Base-by-base conservation (phyloP, 1,284 basidiomycete species). In the Moesziomyces antarcticus region DNA sequence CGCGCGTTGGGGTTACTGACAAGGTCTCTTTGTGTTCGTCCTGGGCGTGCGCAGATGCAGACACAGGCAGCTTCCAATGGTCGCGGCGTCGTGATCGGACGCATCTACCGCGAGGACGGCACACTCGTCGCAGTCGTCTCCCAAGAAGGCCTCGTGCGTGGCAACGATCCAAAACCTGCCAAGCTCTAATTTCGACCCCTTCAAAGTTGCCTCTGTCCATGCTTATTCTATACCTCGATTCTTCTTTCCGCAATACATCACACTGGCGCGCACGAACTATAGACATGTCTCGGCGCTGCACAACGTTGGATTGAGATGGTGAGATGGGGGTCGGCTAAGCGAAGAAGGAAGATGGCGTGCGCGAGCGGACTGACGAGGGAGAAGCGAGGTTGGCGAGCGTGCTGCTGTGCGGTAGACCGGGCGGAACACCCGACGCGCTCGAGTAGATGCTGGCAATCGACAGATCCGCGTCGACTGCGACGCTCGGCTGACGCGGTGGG, bases 11-110 rank as follows among this genome's bases (percentile, higher is more conserved):
- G 30, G 11, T 30, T 8, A 30, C 42, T 27, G 35, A 49, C 35
- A 27, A 9, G 47, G 6, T 30, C 11, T 27, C 5, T 22, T 60
- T 48, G 35, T 16, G 14, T 37, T 37, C 10, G 3, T 16, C 4
- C 7, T 14, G 10, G 10, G 35, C 35, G 14, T 20, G 10, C 25
- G 25, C 58, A 79, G 73, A 77, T 82, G 72, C 81, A 84, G 59
- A 75, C 78, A 8, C 82, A 84, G 62, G 81, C 79, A 2, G 68
- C 70, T 9, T 70, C 62, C 9, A 76, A 81, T 47, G 82, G 82
- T 2, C 67, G 82, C 14, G 81, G 81, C 20, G 69, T 84, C 6
- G 74, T 75, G 9, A 37, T 81, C 6, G 81, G 77, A 3, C 59
- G 82, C 5, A 67, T 83, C 24, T 84, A 84, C 57, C 55, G 74